Percentiles rank a stretch among this genome's conserved stretches.
phyloP scores from a whole-genome alignment of 2,329 filamentous ascomycete genomes.

The Coniochaeta sp. region DNA sequence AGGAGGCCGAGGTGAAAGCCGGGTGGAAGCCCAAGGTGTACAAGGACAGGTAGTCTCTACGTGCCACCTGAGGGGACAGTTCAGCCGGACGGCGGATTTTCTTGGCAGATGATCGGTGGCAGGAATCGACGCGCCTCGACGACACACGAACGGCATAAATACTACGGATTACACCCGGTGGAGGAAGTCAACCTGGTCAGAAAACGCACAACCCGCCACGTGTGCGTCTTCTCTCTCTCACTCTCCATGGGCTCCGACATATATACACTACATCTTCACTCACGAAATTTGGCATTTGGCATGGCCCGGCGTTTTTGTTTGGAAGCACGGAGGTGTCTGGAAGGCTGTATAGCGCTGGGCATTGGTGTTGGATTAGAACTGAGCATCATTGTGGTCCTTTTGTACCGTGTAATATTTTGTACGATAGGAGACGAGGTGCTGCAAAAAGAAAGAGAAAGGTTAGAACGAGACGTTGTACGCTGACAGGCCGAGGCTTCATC shows the following conservation, averaged over 20 bases:
- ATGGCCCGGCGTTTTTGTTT: constrained; percentile 42
- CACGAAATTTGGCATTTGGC: constrained; percentile 30
- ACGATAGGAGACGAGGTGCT: constrained; percentile 1
- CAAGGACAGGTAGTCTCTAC: constrained; percentile 60
- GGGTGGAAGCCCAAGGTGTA: constrained; percentile 96
- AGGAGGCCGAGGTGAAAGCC: constrained; percentile 71
- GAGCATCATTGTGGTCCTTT: not conserved
- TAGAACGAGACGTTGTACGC: not conserved
- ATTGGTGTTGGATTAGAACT: constrained; percentile 1
- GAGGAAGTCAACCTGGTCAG: not conserved
- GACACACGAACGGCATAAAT: not conserved
- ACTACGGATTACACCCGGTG: not conserved
- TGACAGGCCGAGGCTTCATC: not conserved
- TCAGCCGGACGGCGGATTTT: not conserved
- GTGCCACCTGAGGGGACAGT: not conserved
- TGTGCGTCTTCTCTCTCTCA: too few relatives aligned
- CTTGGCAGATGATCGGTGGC: not conserved
- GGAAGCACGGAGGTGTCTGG: constrained; percentile 3
- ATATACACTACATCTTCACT: constrained; percentile 43
- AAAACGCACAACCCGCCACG: constrained; percentile 1
- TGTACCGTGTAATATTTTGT: constrained; percentile 5
- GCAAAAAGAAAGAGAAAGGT: not conserved
- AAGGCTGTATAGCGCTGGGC: not conserved
- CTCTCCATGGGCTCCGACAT: constrained; percentile 3
- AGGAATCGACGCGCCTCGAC: not conserved